Evolutionary conservation across 192 early-diverging fungal species (phyloP).

Genomic region (Powellomyces hirtus): DNA sequence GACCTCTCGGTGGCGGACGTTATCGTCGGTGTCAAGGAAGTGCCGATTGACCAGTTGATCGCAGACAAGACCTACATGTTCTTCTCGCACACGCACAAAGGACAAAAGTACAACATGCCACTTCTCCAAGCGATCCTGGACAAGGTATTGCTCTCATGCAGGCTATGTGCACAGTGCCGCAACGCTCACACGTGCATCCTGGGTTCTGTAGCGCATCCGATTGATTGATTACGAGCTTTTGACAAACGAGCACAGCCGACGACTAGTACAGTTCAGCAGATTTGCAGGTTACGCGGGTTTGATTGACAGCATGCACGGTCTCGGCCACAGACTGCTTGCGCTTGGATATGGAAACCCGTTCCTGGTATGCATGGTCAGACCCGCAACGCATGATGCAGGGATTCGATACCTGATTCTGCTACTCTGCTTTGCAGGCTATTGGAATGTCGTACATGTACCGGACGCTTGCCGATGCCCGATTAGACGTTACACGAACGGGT

Average conservation of each 20-base stretch:
- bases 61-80: conserved; percentile 88
- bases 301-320: conserved; percentile 88
- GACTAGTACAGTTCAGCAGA: conserved; percentile 88
- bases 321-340: conserved; percentile 88
- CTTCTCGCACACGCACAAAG: conserved; percentile 98
- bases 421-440: conserved; percentile 24
- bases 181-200: too few relatives aligned
- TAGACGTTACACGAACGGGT: conserved; percentile 64
- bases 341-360: conserved; percentile 94
- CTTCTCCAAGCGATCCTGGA: conserved; percentile 84
- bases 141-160: conserved; percentile 72
- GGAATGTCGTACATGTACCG: conserved; percentile 47
- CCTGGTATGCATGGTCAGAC: conserved; percentile 51
- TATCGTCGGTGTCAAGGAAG: conserved; percentile 96
- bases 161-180: too few relatives aligned
- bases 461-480: conserved; percentile 50
- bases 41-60: conserved; percentile 77
- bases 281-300: conserved; percentile 94
- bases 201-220: conserved; percentile 59
- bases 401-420: conserved; percentile 4
- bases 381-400: neutral
- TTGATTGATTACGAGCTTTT: conserved; percentile 97
- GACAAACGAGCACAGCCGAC: conserved; percentile 67
- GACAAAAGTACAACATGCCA: conserved; percentile 90
- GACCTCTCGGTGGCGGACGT: conserved; percentile 87